These are phyloP conservation scores for Spizellomyces punctatus DNA, from an alignment of 192 early-diverging fungal genomes.

Conservation along the genomic window DNA sequence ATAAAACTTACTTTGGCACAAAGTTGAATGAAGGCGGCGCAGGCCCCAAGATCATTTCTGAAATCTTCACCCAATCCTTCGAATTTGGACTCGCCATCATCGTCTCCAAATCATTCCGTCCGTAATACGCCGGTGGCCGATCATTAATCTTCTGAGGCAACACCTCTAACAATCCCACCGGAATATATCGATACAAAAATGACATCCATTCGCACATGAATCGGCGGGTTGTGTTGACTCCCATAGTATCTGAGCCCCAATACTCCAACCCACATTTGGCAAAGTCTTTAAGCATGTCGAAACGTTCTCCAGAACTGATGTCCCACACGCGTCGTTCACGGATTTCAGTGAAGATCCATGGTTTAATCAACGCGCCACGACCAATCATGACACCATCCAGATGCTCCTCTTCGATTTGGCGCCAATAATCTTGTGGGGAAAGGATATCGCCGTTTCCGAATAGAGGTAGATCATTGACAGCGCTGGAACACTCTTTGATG, in stretches of 20 bases:
- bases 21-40: conserved; percentile 86
- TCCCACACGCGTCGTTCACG: conserved; percentile 85
- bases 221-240: conserved; percentile 80
- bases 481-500: conserved; percentile 62
- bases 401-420: conserved; percentile 53
- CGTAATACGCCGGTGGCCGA: conserved; percentile 80
- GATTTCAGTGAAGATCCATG: conserved; percentile 97
- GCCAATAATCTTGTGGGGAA: conserved; percentile 82
- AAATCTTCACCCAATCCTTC: conserved; percentile 90
- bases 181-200: conserved; percentile 76
- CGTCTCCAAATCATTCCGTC: conserved; percentile 91
- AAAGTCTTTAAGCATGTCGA: conserved; percentile 87
- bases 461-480: conserved; percentile 50
- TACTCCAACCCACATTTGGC: conserved; percentile 88
- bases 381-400: conserved; percentile 89
- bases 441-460: conserved; percentile 77
- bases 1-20: conserved; percentile 72
- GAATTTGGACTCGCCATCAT: conserved; percentile 82
- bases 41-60: conserved; percentile 88
- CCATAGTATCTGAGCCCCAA: conserved; percentile 90
- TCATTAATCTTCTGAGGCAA: conserved; percentile 92
- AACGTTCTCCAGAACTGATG: conserved; percentile 84
- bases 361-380: conserved; percentile 91
- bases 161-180: conserved; percentile 89
- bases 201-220: conserved; percentile 58